Conservation (phyloP, 2,329 filamentous ascomycete genomes). For the Mycogone perniciosa region DNA sequence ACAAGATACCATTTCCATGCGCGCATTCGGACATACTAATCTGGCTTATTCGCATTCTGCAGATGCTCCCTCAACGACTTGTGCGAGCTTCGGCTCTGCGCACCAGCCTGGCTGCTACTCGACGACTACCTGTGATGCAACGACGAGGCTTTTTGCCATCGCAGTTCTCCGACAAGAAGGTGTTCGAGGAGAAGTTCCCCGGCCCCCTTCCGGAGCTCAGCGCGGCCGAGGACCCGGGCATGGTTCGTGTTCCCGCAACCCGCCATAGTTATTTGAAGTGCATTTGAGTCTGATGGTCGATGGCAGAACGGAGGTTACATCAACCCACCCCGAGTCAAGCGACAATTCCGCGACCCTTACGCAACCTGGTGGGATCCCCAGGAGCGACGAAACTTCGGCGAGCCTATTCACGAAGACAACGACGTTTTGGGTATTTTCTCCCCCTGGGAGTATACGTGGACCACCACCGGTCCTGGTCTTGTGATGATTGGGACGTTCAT, state of each 20-base stretch:
- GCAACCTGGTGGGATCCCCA: conserved; percentile 96
- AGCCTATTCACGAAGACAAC: conserved; percentile 94
- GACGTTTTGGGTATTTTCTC: conserved; percentile 88
- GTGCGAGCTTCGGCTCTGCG: conserved; percentile 42
- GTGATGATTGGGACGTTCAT: conserved; percentile 65
- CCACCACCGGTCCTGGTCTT: conserved; percentile 61
- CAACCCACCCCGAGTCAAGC: conserved; percentile 74
- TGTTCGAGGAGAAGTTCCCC: conserved; percentile 48
- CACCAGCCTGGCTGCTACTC: conserved; percentile 38
- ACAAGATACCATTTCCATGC: not conserved
- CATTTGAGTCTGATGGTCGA: conserved; percentile 20
- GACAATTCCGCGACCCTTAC: conserved; percentile 87
- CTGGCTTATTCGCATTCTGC: conserved; percentile 6
- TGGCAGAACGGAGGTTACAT: conserved; percentile 75
- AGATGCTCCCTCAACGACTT: conserved; percentile 60
- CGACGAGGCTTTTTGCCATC: conserved; percentile 52
- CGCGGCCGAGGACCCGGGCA: conserved; percentile 59
- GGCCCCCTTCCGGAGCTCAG: conserved; percentile 40
- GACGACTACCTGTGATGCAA: conserved; percentile 48
- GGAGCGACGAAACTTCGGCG: conserved; percentile 93
- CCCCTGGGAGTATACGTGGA: conserved; percentile 82
- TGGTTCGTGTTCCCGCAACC: conserved; percentile 42
- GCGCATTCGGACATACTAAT: conserved; percentile 14
- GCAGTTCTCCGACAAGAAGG: conserved; percentile 38
- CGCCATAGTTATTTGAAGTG: not conserved